Conservation (phyloP, 805 yeast genomes). For the Zygosaccharomyces pseudorouxii region DNA sequence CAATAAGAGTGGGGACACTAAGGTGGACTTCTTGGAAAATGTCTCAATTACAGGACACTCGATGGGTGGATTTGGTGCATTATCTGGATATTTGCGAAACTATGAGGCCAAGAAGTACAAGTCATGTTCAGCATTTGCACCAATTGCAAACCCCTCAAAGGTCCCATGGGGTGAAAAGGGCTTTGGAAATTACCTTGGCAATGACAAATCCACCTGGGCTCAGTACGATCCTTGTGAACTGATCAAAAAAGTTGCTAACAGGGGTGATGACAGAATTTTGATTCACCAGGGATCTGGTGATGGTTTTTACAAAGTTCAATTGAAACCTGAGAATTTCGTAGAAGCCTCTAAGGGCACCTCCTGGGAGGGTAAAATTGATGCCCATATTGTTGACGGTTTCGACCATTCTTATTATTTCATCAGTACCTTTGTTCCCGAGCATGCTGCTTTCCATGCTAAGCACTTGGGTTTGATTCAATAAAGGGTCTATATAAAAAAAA, state of each 20-base stretch:
- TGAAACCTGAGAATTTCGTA: conserved; percentile 69
- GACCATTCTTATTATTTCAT: conserved; percentile 91
- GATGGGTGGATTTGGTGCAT: conserved; percentile 97
- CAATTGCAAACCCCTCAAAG: conserved; percentile 73
- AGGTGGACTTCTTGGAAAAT: conserved; percentile 54
- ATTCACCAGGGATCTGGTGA: conserved; percentile 82
- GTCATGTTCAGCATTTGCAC: conserved; percentile 86
- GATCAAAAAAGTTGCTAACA: conserved; percentile 44
- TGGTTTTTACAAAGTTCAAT: conserved; percentile 62
- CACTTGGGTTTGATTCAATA: conserved; percentile 38
- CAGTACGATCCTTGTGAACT: conserved; percentile 82
- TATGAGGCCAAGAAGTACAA: conserved; percentile 57
- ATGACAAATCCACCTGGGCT: conserved; percentile 49
- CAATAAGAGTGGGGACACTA: conserved; percentile 34
- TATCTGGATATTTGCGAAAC: conserved; percentile 60
- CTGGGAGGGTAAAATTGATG: conserved; percentile 56
- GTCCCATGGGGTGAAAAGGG: conserved; percentile 89
- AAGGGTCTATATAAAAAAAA: background rate
- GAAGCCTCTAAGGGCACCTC: conserved; percentile 51
- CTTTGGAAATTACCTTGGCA: conserved; percentile 73
- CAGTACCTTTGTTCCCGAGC: conserved; percentile 72
- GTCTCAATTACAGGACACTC: conserved; percentile 92
- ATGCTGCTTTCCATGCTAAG: conserved; percentile 83
- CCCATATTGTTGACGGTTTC: conserved; percentile 69
- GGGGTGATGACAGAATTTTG: conserved; percentile 56